Percentiles rank a stretch among this genome's conserved stretches.
Conservation (phyloP, 768 basidiomycete species). For the Tylopilus sp. region DNA sequence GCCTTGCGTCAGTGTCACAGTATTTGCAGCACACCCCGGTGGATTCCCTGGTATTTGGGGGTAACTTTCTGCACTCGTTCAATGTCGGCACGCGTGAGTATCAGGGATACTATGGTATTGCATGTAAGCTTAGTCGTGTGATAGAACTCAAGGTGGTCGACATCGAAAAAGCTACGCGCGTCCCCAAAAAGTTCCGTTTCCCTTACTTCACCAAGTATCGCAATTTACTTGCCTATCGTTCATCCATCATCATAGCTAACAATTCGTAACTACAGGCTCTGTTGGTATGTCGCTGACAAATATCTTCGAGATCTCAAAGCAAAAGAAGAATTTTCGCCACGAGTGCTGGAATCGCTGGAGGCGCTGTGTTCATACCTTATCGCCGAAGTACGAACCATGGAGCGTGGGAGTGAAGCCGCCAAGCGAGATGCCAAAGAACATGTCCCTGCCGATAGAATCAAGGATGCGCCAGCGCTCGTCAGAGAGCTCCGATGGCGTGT, state of each 20-base stretch:
- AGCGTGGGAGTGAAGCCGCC: slow-evolving; percentile 63
- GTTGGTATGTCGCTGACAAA: slow-evolving; percentile 88
- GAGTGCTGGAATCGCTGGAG: slow-evolving; percentile 69
- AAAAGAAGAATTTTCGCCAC: slow-evolving; percentile 46
- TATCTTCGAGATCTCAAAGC: slow-evolving; percentile 70
- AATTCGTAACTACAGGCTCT: slow-evolving; percentile 49
- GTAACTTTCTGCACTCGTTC: slow-evolving; percentile 95
- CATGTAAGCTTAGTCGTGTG: slow-evolving; percentile 8
- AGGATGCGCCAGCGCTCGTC: slow-evolving; percentile 77
- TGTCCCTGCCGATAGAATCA: slow-evolving; percentile 76
- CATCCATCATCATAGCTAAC: slow-evolving; percentile 5
- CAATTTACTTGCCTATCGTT: slow-evolving; percentile 22
- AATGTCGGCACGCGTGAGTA: slow-evolving; percentile 79
- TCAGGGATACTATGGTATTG: background rate
- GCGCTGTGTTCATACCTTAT: slow-evolving; percentile 78
- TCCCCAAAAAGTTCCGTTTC: slow-evolving; percentile 89
- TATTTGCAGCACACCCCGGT: slow-evolving; percentile 73
- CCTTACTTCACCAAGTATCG: slow-evolving; percentile 73
- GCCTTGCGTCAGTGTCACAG: slow-evolving; percentile 1
- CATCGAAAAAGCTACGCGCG: slow-evolving; percentile 90
- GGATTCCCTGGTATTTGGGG: slow-evolving; percentile 94
- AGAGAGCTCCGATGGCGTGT: slow-evolving; percentile 86
- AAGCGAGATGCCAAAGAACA: slow-evolving; percentile 80
- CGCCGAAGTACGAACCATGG: slow-evolving; percentile 67
- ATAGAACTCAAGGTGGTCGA: slow-evolving; percentile 84